phyloP scores from a whole-genome alignment of 371 early-diverging fungal genomes.

The Rhizopus arrhizus region DNA sequence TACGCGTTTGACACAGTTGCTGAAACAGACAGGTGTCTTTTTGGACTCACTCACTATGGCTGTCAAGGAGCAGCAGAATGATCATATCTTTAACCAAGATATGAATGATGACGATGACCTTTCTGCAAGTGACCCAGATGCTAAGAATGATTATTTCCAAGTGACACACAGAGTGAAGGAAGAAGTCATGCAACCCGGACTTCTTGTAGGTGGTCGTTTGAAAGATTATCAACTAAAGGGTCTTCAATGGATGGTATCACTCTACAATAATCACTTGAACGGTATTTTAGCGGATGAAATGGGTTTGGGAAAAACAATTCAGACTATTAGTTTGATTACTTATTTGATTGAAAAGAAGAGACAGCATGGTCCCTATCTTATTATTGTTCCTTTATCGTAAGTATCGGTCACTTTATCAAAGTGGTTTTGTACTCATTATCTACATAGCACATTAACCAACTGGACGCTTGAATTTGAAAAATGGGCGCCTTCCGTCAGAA shows the following conservation, averaged over 20 bases:
- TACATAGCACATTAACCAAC: conserved; percentile 81
- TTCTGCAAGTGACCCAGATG: conserved; percentile 31
- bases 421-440: not conserved
- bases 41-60: conserved; percentile 79
- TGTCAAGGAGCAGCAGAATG: conserved; percentile 73
- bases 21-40: conserved; percentile 88
- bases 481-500: conserved; percentile 94
- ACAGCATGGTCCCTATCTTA: conserved; percentile 90
- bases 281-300: conserved; percentile 99
- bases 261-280: conserved; percentile 94
- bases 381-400: conserved; percentile 91
- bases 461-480: conserved; percentile 97
- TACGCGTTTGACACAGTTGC: conserved; percentile 91
- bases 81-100: conserved; percentile 45
- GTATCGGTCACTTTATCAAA: conserved; percentile 21
- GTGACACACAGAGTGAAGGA: conserved; percentile 88
- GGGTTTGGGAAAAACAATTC: conserved; percentile 97
- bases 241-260: conserved; percentile 97
- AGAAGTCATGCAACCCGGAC: conserved; percentile 75
- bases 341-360: conserved; percentile 90
- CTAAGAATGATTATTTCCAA: conserved; percentile 81
- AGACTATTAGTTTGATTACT: conserved; percentile 96
- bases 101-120: conserved; percentile 45
- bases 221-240: conserved; percentile 99
- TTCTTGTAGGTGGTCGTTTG: conserved; percentile 87